These are phyloP conservation scores for Silene latifolia DNA, from an alignment of 148 eudicot genomes.

Conservation along the genomic window DNA sequence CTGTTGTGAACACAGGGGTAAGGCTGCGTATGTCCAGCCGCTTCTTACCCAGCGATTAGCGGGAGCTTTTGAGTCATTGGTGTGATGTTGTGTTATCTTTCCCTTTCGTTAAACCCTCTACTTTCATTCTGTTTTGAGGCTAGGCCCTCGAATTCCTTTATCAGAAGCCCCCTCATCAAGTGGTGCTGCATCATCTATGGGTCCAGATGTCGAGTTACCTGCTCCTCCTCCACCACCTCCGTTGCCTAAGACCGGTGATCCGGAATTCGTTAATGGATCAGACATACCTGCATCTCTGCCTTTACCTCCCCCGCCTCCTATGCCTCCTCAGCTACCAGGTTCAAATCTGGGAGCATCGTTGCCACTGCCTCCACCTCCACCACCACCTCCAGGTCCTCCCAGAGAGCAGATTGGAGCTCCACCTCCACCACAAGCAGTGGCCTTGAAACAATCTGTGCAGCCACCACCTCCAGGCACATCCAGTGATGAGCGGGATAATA, in stretches of 20 bases:
- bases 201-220: slow-evolving; percentile 52
- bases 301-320: slow-evolving; percentile 86
- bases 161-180: slow-evolving; percentile 35
- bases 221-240: slow-evolving; percentile 92
- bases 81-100: not conserved
- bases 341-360: slow-evolving; percentile 46
- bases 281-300: slow-evolving; percentile 60
- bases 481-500: slow-evolving; percentile 44
- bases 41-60: not conserved
- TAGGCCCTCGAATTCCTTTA: slow-evolving; percentile 75
- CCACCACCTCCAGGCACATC: slow-evolving; percentile 75
- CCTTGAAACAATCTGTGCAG: slow-evolving; percentile 47
- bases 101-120: slow-evolving; percentile 1
- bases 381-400: slow-evolving; percentile 73
- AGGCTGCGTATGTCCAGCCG: not conserved
- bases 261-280: slow-evolving; percentile 43
- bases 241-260: slow-evolving; percentile 50
- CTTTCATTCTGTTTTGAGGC: slow-evolving; percentile 15
- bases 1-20: not conserved
- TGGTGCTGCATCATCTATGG: slow-evolving; percentile 48
- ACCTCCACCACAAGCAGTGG: slow-evolving; percentile 50
- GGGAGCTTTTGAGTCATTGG: not conserved
- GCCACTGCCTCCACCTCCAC: slow-evolving; percentile 58
- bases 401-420: slow-evolving; percentile 51
- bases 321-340: slow-evolving; percentile 64